Evolutionary conservation across 257 asterid species (phyloP), one percentile per base, ranked within the genome.

Genomic region (Phtheirospermum japonicum): DNA sequence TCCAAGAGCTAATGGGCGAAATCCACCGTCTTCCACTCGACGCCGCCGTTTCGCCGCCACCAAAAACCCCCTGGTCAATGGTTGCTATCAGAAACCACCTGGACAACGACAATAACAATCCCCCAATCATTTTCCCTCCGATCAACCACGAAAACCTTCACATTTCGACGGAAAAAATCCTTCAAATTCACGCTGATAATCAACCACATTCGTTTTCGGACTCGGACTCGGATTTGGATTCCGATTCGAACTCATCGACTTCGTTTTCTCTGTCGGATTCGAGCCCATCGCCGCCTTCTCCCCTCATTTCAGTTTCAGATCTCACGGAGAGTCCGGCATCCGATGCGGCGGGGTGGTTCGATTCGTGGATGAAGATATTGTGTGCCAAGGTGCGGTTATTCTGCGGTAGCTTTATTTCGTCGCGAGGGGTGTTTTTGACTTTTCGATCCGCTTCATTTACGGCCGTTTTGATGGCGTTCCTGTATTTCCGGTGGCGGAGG

Each of bases 71-170:
- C 26, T 72, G 82, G 82, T 71, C 95, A 64, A 61, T 84, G 77
- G 82, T 84, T 36, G 51, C 71, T 73, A 83, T 86, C 71, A 72
- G 70, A 10, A 76, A 71, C 69, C 70, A 43, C 65, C 59, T 58
- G 34, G 49, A 63, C 61, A 12, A 56, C 6, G 57, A 65, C 61
- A 45, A 17, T 31, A 5, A 52, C 57, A 46, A 52, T 46, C 69
- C 75, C 53, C 57, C 77, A 11, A 31, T 76, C 18, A 63, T 82
- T 14, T 85, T 85, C 72, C 93, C 89, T 62, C 93, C 93, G 11
- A 50, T 67, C 43, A 75, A 84, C 77, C 97, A 86, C 71, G 95
- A 84, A 66, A 89, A 86, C 57, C 91, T 89, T 52, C 36, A 19
- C 62, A 56, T 67, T 68, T 63, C 75, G 54, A 58, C 75, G 43